These are phyloP conservation scores for Solanum tacnaense DNA, from an alignment of 257 asterid species.

Conservation along the genomic window DNA sequence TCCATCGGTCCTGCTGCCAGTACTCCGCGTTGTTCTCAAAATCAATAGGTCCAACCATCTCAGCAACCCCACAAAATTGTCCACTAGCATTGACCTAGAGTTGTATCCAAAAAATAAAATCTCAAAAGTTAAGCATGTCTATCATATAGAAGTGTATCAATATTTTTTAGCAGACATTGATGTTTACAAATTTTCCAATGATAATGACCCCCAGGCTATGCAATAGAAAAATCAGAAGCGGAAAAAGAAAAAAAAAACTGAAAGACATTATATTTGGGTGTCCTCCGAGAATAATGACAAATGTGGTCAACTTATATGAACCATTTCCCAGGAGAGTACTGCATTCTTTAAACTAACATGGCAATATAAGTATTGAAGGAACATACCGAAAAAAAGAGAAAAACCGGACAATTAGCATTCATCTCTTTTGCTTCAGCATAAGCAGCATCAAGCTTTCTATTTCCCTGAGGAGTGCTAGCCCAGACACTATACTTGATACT, in stretches of 20 bases:
- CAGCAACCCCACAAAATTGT: constrained; percentile 97
- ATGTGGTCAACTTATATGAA: background rate
- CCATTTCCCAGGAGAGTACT: background rate
- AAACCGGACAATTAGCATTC: constrained; percentile 62
- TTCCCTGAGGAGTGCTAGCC: constrained; percentile 98
- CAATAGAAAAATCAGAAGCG: background rate
- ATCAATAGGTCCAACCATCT: constrained; percentile 91
- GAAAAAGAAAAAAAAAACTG: background rate
- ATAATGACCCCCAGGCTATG: background rate
- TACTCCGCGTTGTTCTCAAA: constrained; percentile 88
- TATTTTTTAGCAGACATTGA: background rate
- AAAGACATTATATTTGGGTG: background rate
- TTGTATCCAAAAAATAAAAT: background rate
- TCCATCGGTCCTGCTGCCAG: constrained; percentile 99
- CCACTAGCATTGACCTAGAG: constrained; percentile 96
- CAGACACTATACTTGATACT: constrained; percentile 88
- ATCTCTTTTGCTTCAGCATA: constrained; percentile 64
- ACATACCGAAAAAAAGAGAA: constrained; percentile 89
- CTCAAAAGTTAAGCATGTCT: background rate
- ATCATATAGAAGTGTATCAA: background rate
- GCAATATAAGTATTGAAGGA: background rate
- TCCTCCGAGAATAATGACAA: background rate
- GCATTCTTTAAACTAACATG: background rate
- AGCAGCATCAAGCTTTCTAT: constrained; percentile 92
- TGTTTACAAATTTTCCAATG: background rate